Evolutionary conservation across 257 asterid genomes (phyloP).

Genomic region (Solanum paucissectum): DNA sequence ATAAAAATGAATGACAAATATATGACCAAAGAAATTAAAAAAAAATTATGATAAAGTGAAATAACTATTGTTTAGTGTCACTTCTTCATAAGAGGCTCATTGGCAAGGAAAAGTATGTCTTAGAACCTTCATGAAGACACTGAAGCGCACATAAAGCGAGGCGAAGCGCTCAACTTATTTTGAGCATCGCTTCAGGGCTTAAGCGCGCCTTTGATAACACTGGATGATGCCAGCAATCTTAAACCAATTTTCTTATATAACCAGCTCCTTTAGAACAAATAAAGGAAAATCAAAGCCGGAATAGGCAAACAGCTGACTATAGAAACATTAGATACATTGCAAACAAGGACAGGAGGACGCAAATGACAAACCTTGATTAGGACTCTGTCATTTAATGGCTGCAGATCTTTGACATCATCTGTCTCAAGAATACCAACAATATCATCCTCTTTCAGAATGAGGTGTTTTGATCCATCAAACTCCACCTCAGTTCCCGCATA

Average conservation of each 20-base stretch:
- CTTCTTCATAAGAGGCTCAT: too few relatives aligned
- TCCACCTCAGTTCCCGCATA: conserved; percentile 97
- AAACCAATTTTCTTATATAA: not conserved
- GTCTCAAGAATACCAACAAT: conserved; percentile 79
- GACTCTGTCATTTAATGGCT: conserved; percentile 85
- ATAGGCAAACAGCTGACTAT: not conserved
- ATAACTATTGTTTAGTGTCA: too few relatives aligned
- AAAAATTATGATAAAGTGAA: too few relatives aligned
- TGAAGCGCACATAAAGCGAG: too few relatives aligned
- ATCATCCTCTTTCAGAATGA: conserved; percentile 91
- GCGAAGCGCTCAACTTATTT: too few relatives aligned
- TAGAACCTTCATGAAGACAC: too few relatives aligned
- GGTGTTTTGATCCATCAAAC: conserved; percentile 67
- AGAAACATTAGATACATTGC: not conserved
- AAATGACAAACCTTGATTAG: conserved; percentile 53
- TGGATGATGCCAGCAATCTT: not conserved
- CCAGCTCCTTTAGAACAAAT: not conserved
- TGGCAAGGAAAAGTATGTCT: too few relatives aligned
- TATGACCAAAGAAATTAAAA: too few relatives aligned
- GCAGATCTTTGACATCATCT: conserved; percentile 77
- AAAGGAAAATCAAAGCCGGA: not conserved
- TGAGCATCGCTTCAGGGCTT: too few relatives aligned
- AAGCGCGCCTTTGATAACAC: too few relatives aligned
- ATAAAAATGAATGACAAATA: too few relatives aligned
- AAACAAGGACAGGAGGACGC: not conserved